Percentiles rank a stretch among this genome's conserved stretches.
Conservation (phyloP, 2,329 filamentous ascomycete species). For the Myriosclerotinia curreyana region DNA sequence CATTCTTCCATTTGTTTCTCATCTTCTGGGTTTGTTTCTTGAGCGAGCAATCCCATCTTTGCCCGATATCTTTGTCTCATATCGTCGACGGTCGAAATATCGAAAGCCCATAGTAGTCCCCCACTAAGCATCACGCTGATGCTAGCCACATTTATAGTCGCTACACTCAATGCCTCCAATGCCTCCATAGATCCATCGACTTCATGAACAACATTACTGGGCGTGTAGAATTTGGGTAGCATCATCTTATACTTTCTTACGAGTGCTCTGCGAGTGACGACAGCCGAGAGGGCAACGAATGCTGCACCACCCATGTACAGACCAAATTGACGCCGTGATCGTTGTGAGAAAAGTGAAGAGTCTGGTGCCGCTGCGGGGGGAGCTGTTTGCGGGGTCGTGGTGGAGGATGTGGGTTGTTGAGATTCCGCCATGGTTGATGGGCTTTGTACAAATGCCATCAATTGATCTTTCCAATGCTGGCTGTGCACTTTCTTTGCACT, state of each 20-base stretch:
- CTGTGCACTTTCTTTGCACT: not conserved
- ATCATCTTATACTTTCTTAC: conserved; percentile 58
- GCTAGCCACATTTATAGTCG: conserved; percentile 79
- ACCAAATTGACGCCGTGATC: conserved; percentile 55
- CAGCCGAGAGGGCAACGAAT: conserved; percentile 70
- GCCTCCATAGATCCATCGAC: conserved; percentile 70
- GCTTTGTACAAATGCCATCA: conserved; percentile 12
- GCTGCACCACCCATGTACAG: conserved; percentile 72
- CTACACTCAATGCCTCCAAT: conserved; percentile 76
- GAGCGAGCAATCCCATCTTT: conserved; percentile 42
- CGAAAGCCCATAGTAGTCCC: conserved; percentile 70
- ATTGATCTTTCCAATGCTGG: not conserved
- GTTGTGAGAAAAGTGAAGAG: conserved; percentile 36
- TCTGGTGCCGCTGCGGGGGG: conserved; percentile 24
- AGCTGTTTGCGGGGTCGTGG: conserved; percentile 18
- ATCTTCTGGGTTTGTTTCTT: conserved; percentile 47
- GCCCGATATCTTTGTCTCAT: conserved; percentile 52
- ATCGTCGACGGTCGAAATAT: conserved; percentile 69
- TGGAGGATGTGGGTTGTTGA: conserved; percentile 20
- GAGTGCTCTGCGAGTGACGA: conserved; percentile 70
- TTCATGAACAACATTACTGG: conserved; percentile 52
- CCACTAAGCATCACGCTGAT: conserved; percentile 73
- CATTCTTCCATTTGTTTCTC: conserved; percentile 62
- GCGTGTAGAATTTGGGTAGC: conserved; percentile 69
- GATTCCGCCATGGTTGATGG: conserved; percentile 18